Base-by-base conservation (phyloP, 495 filamentous ascomycete genomes). In the Tuber melanosporum region DNA sequence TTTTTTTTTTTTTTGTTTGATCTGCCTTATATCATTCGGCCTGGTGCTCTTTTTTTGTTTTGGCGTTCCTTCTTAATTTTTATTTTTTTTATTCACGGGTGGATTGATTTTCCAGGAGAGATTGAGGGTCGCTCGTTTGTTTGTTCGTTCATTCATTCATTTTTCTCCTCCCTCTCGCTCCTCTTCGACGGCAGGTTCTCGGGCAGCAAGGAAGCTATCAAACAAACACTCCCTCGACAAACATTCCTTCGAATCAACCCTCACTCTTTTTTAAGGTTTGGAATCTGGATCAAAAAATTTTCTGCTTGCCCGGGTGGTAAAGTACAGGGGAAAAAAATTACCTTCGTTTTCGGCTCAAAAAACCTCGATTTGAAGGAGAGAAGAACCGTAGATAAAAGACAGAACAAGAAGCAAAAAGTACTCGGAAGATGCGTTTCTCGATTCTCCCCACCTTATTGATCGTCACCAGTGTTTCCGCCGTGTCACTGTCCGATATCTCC, bases 221-320 rank as follows among this genome's bases (percentile, higher is more conserved):
- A 32, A 9, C 57, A 66, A 66, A 66, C 57, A 66, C n/a, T 26
- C 52, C 22, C 26, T 32, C 57, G 12, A 17, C 57, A 10, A 66
- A 66, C 26, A 66, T 32, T 66, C 26, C 26, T 66, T 66, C 57
- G 57, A 32, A 66, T 66, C 57, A 32, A 66, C 32, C 26, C 12
- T 66, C 57, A 17, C 26, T 66, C 26, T 66, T 32, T 66, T 32
- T 66, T 32, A 32, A 32, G 57, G 57, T 14, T 66, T 66, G 26
- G 26, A 10, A 10, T 26, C 57, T 15, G 22, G 7, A n/a, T 52
- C 22, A 10, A 32, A 32, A 32, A 32, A 26, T 26, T 57, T 57
- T 57, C 19, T 74, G 39, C 74, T 78, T 79, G 73, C 78, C 78
- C 78, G 73, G 78, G 78, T n/a, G 78, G 78, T 80, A 79, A 32